Percentiles rank a stretch among this genome's conserved stretches.
phyloP scores from a whole-genome alignment of 768 basidiomycete species.

The Auriscalpium orientale region DNA sequence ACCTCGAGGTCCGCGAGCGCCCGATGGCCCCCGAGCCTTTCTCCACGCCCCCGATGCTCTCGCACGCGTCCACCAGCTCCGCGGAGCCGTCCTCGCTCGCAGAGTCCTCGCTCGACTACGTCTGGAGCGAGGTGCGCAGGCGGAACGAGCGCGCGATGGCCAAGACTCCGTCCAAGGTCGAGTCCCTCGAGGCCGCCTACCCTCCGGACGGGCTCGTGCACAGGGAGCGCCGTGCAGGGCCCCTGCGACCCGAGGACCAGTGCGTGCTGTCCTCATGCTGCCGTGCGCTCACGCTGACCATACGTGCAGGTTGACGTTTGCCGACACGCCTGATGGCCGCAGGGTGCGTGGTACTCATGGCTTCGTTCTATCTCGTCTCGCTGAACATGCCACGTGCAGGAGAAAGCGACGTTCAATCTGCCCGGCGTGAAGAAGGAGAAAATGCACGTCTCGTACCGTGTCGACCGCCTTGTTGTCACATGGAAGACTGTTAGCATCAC shows the following conservation, averaged over 20 bases:
- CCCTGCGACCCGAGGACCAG: too few relatives aligned
- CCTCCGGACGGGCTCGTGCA: slow-evolving; percentile 1
- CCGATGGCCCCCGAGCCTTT: slow-evolving; percentile 18
- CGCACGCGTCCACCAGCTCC: slow-evolving; percentile 14
- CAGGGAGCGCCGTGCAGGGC: too few relatives aligned
- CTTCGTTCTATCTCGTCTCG: slow-evolving; percentile 10
- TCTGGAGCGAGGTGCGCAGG: slow-evolving; percentile 62
- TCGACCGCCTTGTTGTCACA: slow-evolving; percentile 51
- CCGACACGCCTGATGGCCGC: slow-evolving; percentile 63
- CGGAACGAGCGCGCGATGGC: slow-evolving; percentile 62
- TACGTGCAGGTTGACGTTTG: slow-evolving; percentile 50
- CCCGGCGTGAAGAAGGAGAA: slow-evolving; percentile 65
- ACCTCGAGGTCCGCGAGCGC: slow-evolving; percentile 4
- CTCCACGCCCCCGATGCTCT: slow-evolving; percentile 10
- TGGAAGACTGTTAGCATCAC: slow-evolving; percentile 55
- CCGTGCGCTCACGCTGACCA: too few relatives aligned
- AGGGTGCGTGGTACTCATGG: slow-evolving; percentile 26
- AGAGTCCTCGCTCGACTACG: slow-evolving; percentile 38
- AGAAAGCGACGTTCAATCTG: slow-evolving; percentile 66
- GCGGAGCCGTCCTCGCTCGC: slow-evolving; percentile 14
- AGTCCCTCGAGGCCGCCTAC: slow-evolving; percentile 43
- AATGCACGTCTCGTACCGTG: slow-evolving; percentile 68
- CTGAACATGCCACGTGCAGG: slow-evolving; percentile 26
- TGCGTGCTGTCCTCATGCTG: slow-evolving; percentile 24
- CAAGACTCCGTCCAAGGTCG: slow-evolving; percentile 60